These are phyloP conservation scores for Aspergillus pseudoterreus DNA, from an alignment of 2,329 filamentous ascomycete species.

Conservation along the genomic window DNA sequence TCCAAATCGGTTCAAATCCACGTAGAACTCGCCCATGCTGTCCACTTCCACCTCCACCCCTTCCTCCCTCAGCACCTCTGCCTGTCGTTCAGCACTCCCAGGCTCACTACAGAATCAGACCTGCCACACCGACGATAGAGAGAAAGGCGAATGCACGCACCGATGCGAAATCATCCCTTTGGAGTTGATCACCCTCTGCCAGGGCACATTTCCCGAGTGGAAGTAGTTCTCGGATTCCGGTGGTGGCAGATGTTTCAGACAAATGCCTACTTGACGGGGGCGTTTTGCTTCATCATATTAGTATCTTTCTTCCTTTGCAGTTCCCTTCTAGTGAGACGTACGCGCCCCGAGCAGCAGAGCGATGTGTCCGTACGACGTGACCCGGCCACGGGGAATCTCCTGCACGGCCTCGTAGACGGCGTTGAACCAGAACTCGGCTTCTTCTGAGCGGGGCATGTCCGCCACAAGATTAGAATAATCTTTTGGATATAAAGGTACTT, in stretches of 20 bases:
- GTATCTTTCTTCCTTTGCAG: no score
- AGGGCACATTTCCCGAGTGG: conserved; percentile 77
- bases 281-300: conserved; percentile 54
- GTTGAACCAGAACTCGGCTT: conserved; percentile 48
- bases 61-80: conserved; percentile 37
- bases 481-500: no score
- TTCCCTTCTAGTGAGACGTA: conserved; percentile 37
- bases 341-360: conserved; percentile 59
- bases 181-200: conserved; percentile 89
- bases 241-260: conserved; percentile 75
- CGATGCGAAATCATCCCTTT: conserved; percentile 83
- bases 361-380: conserved; percentile 80
- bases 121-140: conserved; percentile 1
- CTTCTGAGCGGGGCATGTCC: conserved; percentile 44
- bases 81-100: conserved; percentile 42
- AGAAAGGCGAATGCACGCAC: conserved; percentile 43
- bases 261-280: conserved; percentile 82
- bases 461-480: no score
- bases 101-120: conserved; percentile 29
- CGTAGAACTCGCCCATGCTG: conserved; percentile 42
- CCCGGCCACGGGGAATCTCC: conserved; percentile 76
- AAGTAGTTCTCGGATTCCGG: conserved; percentile 51
- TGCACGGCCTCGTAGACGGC: conserved; percentile 81
- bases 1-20: conserved; percentile 42
- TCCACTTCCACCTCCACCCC: conserved; percentile 41